Base-by-base conservation (phyloP, 257 asterid species). In the Solanum rostratum region DNA sequence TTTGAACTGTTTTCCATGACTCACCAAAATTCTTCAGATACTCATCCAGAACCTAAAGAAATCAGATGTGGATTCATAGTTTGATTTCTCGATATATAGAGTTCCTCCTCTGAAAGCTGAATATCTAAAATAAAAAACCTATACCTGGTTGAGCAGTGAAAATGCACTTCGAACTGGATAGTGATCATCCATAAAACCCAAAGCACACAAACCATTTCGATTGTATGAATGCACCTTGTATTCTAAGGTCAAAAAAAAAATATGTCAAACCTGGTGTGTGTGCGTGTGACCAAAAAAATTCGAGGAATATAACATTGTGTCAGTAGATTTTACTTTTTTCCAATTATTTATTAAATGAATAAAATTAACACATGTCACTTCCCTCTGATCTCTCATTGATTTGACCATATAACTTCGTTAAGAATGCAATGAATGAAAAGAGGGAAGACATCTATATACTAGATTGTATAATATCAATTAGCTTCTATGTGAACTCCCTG, bases 141-240 rank as follows among this genome's bases (percentile, higher is more conserved):
- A 7, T 88, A 95, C 99, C 97, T 95, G 91, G 91, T 93, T 95
- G 86, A 95, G 93, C 84, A 95, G 88, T 59, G 98, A 95, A 91
- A 95, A 95, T 27, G 98, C 95, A 89, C 99, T 95, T 71, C 98
- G 92, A 84, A 94, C 97, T 8, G 98, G 99, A 83, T 95, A 95
- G 89, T 93, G 93, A 81, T 94, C 97, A 86, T 95, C 99, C 99
- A 93, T 95, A 89, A 93, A 95, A 49, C 93, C 99, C 95, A 95
- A 70, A 0, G 91, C 97, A 80, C 95, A 91, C 73, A 95, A 84
- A 68, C 99, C 99, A 90, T 95, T 93, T 85, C 85, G 89, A 55
- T 94, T 95, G 91, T 92, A 91, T 9, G 97, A 90, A 87, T 94
- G 99, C 69, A 94, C 96, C 91, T 90, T 95, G 93, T 94, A 95